Conservation (phyloP, 495 filamentous ascomycete genomes). For the Pseudoneurospora amorphoporcata region DNA sequence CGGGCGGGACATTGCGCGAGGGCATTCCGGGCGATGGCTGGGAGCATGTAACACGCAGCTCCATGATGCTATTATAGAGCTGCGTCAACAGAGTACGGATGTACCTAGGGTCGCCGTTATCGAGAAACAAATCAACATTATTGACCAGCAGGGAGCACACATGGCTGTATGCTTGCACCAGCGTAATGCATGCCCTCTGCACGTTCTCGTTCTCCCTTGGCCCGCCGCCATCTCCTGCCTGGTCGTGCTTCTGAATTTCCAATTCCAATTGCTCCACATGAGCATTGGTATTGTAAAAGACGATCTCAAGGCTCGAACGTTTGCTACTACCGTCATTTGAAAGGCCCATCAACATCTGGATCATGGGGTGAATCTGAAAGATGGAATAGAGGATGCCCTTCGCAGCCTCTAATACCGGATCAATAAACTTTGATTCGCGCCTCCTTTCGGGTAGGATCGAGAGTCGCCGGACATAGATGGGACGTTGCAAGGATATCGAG, state of each 20-base stretch:
- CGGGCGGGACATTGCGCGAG: slow-evolving; percentile 3
- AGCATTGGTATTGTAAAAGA: slow-evolving; percentile 64
- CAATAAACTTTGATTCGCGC: slow-evolving; percentile 44
- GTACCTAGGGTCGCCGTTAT: slow-evolving; percentile 66
- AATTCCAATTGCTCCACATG: slow-evolving; percentile 68
- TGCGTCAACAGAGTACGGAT: slow-evolving; percentile 71
- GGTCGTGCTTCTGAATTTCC: slow-evolving; percentile 57
- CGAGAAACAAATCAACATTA: slow-evolving; percentile 59
- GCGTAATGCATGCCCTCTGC: slow-evolving; percentile 53
- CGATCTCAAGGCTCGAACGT: slow-evolving; percentile 63
- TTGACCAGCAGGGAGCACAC: slow-evolving; percentile 60
- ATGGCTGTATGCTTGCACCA: slow-evolving; percentile 66
- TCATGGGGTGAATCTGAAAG: slow-evolving; percentile 67
- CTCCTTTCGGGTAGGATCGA: slow-evolving; percentile 79
- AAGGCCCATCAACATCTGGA: slow-evolving; percentile 60
- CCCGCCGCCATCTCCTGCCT: slow-evolving; percentile 38
- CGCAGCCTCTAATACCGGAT: slow-evolving; percentile 65
- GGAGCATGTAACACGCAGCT: slow-evolving; percentile 46
- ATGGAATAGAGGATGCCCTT: slow-evolving; percentile 84
- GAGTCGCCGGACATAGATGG: slow-evolving; percentile 60
- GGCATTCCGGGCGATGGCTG: slow-evolving; percentile 9
- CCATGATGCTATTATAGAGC: slow-evolving; percentile 70
- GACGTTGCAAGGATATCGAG: slow-evolving; percentile 36
- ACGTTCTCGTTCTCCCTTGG: slow-evolving; percentile 56
- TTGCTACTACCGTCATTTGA: slow-evolving; percentile 56